Base-by-base conservation (phyloP, 805 yeast genomes). In the Alloascoidea hylecoeti region DNA sequence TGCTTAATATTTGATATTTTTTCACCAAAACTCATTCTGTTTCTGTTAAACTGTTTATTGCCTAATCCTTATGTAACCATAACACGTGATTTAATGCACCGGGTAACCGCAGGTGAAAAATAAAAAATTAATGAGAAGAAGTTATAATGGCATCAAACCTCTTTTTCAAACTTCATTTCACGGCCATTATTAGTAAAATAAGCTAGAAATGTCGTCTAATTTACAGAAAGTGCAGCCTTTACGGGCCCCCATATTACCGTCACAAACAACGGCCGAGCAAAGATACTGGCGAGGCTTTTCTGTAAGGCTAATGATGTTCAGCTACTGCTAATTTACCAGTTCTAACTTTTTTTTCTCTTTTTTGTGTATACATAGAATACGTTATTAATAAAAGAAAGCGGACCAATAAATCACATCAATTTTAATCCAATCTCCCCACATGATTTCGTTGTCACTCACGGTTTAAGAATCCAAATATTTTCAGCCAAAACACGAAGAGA, bases 401-500 rank as follows among this genome's bases (percentile, higher is more conserved):
- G 83, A 57, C 84, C 96, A 33, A 84, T 92, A 34, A 77, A 82
- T 27, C 94, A 85, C 53, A 77, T 92, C 39, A 70, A 78, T 45
- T 92, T 92, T 67, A 86, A 82, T 53, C 96, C 96, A 2, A 69
- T 67, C 30, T 61, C 77, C 13, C 95, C 96, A 3, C 78, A 83
- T 53, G 95, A 92, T 59, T 82, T 89, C 61, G 97, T 96, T 16
- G 83, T 92, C 27, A 82, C 96, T 1, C 76, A 94, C 18, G 78
- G 94, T 15, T 80, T 96, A 0, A 69, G 96, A 52, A 82, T 92
- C 41, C 97, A 92, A 56, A 75, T 92, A 5, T 83, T 89, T 51
- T 82, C 95, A 0, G 78, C 95, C n/a, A 84, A 84, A 56, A 92
- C 97, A 0, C 70, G 96, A 49, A 94, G 85, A 52, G 95, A 88